These are phyloP conservation scores for Talaromyces sp. DNA, from an alignment of 2,329 filamentous ascomycete genomes.

Conservation along the genomic window DNA sequence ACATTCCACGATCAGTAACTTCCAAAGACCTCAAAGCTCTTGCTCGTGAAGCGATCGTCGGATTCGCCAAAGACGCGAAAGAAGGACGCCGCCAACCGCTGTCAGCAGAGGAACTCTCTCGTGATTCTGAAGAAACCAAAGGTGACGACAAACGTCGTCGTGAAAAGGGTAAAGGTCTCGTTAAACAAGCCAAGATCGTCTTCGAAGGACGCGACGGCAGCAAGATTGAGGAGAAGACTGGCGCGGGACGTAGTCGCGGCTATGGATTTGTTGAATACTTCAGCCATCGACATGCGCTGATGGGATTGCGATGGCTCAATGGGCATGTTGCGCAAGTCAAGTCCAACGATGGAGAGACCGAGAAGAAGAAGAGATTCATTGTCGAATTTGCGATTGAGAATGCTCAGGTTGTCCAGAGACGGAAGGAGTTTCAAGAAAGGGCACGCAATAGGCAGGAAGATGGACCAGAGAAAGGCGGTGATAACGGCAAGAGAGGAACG, in stretches of 20 bases:
- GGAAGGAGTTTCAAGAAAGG: slow-evolving; percentile 41
- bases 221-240: slow-evolving; percentile 72
- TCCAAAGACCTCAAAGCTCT: slow-evolving; percentile 88
- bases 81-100: slow-evolving; percentile 67
- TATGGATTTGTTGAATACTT: slow-evolving; percentile 98
- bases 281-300: slow-evolving; percentile 87
- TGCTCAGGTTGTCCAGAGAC: slow-evolving; percentile 82
- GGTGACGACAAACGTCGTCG: slow-evolving; percentile 76
- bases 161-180: slow-evolving; percentile 76
- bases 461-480: slow-evolving; percentile 24
- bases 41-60: slow-evolving; percentile 86
- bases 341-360: slow-evolving; percentile 41
- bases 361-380: slow-evolving; percentile 83
- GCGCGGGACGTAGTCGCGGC: slow-evolving; percentile 77
- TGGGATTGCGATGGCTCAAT: slow-evolving; percentile 92
- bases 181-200: slow-evolving; percentile 89
- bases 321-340: slow-evolving; percentile 56
- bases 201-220: slow-evolving; percentile 82
- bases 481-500: slow-evolving; percentile 26
- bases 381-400: slow-evolving; percentile 99
- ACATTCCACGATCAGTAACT: slow-evolving; percentile 75
- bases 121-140: slow-evolving; percentile 73
- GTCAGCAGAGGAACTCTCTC: slow-evolving; percentile 80
- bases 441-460: slow-evolving; percentile 20
- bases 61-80: slow-evolving; percentile 87